A percentile compares a stretch with the other conserved stretches of the same genome.
phyloP scores from a whole-genome alignment of 2,329 filamentous ascomycete genomes.

The Fusarium fujikuroi region DNA sequence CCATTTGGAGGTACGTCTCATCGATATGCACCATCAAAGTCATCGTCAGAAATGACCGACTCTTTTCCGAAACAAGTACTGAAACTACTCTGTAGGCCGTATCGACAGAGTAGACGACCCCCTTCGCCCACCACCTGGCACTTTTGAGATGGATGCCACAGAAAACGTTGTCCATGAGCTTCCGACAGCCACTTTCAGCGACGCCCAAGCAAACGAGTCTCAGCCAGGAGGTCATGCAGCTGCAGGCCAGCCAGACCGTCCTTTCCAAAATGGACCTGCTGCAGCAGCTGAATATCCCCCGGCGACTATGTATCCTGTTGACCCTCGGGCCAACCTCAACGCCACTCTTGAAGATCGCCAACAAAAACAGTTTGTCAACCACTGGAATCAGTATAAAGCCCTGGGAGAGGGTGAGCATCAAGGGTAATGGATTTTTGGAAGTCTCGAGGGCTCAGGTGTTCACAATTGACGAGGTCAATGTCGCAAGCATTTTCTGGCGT shows the following conservation, averaged over 20 bases:
- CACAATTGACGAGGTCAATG: neutral
- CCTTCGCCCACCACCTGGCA: conserved; percentile 41
- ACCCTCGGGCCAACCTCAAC: conserved; percentile 51
- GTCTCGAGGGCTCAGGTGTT: neutral
- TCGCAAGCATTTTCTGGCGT: conserved; percentile 41
- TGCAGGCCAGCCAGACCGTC: conserved; percentile 4
- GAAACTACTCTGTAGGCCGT: conserved; percentile 45
- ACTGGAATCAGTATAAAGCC: conserved; percentile 51
- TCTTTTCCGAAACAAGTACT: conserved; percentile 20
- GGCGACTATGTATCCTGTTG: conserved; percentile 28
- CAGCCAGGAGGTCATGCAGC: conserved; percentile 3
- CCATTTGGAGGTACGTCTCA: conserved; percentile 56
- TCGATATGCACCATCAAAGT: neutral
- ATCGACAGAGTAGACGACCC: conserved; percentile 47
- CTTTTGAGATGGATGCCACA: conserved; percentile 54
- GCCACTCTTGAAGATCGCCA: conserved; percentile 45
- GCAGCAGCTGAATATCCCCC: conserved; percentile 6
- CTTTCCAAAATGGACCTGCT: conserved; percentile 17
- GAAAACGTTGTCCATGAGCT: conserved; percentile 48
- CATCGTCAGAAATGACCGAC: neutral
- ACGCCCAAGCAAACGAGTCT: conserved; percentile 13
- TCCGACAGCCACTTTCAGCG: conserved; percentile 41
- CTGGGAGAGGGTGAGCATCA: conserved; percentile 19
- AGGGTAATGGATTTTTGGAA: neutral
- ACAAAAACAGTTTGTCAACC: conserved; percentile 50